Base-by-base conservation (phyloP, 2,329 filamentous ascomycete genomes). In the Dactylella cylindrospora region DNA sequence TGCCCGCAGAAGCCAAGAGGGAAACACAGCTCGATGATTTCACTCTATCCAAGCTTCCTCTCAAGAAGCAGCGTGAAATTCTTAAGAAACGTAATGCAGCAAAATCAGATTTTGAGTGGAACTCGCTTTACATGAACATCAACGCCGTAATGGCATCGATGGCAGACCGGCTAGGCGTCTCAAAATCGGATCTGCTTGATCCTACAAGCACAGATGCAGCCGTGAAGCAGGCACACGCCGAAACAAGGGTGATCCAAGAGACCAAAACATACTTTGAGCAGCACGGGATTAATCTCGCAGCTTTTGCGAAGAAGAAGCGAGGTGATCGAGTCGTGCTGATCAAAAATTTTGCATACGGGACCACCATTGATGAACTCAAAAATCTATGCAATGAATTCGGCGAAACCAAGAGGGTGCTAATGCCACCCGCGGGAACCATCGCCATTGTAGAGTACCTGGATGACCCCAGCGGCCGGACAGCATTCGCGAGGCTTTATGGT, bases 51-150 rank as follows among this genome's bases (percentile, higher is more conserved):
- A 94, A 96, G 73, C 74, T 98, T 68, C 91, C 93, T 12, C 76
- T 97, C 66, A 97, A 96, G 75, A 93, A 94, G 73, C 93, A 97
- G 73, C 89, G 89, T 68, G 81, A 94, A 69, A 86, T 97, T 67
- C 88, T 86, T 71, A 87, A 86, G 70, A 94, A 88, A 74, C 80
- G 84, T 43, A 85, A 91, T 69, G 88, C 90, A 17, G 80, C 86
- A 6, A 85, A 84, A 23, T 83, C 80, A 41, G 83, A 81, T 1
- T 97, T 97, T 75, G 95, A 91, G 72, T 98, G 93, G 93, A 98
- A 98, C 76, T 91, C 90, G n/a, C 78, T 98, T n/a, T 98, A 93
- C 74, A 94, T 98, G 87, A 96, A 86, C 74, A 72, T 78, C 32
- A 90, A 98, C 76, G 88, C 93, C 44, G 90, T 98, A 46, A 90